Base-by-base conservation (phyloP, 2,329 filamentous ascomycete species). In the Epichloe glyceriae region DNA sequence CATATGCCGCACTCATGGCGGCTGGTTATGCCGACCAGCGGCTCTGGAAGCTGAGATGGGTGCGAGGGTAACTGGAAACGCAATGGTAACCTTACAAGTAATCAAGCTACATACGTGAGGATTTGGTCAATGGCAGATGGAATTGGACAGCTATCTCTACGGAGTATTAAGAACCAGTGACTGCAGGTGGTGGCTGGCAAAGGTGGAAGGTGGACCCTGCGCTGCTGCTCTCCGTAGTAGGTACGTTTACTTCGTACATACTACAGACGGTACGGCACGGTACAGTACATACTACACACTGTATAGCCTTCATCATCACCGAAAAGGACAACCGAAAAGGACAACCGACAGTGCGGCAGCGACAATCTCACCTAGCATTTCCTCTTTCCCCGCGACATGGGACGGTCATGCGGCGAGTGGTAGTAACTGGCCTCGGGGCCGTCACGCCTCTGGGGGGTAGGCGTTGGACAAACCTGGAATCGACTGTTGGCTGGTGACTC, bases 381-480 rank as follows among this genome's bases (percentile, higher is more conserved):
- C 17, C 40, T 11, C 40, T 42, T 22, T 14, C 40, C 5, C 19
- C 20, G 6, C 40, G 38, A 41, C 49, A 73, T 76, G 72, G 68
- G 62, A 69, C 52, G 58, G 67, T 60, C 56, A 81, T 82, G 74
- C 77, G 82, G 63, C 81, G 86, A 60, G 87, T 93, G 59, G 88
- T 91, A 61, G 83, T 93, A 64, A 93, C 88, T 49, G 87, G 88
- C 62, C 73, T 93, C 47, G 87, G 88, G 55, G 86, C 85, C 63
- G 78, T 93, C 60, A 88, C 86, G 57, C 90, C 90, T 52, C 73
- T 96, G 26, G 90, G 90, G 87, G 54, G 81, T 94, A 52, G 88
- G 89, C 54, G 75, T 86, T 55, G 80, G 79, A 57, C 80, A 73
- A 51, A 87, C 87, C 54, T 98, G 93, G 93, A 76, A 71, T 53